These are phyloP conservation scores for Rhynchospora breviuscula DNA, from an alignment of 176 grass and related monocot genomes.

Conservation along the genomic window DNA sequence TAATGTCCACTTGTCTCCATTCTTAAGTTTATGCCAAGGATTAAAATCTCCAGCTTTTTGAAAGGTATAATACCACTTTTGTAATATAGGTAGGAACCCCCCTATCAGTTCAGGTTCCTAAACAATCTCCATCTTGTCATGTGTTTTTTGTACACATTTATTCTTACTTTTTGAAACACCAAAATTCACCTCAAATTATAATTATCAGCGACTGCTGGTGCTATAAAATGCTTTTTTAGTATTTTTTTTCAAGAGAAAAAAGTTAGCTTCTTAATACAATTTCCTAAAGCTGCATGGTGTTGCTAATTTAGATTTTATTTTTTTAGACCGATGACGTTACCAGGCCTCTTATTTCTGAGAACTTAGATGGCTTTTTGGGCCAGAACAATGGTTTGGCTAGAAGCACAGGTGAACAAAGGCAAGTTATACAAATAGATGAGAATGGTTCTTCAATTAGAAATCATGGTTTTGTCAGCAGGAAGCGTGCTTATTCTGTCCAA, in stretches of 20 bases:
- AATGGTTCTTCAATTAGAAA: constrained; percentile 36
- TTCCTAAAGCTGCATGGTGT: neutral
- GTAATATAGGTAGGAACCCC: neutral
- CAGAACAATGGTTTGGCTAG: constrained; percentile 36
- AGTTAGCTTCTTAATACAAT: neutral
- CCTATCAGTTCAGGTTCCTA: neutral
- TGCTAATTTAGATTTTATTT: neutral
- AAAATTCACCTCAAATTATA: neutral
- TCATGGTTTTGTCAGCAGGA: constrained; percentile 37
- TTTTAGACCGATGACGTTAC: constrained; percentile 64
- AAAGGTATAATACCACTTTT: neutral
- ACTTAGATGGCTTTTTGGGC: constrained; percentile 23
- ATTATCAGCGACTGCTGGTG: neutral
- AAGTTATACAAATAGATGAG: constrained; percentile 60
- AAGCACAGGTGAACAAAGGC: constrained; percentile 42
- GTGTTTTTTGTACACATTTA: neutral
- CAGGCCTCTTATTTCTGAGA: constrained; percentile 61
- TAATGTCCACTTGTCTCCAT: neutral
- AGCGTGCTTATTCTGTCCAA: constrained; percentile 37
- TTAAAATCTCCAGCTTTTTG: neutral
- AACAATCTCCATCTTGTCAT: neutral
- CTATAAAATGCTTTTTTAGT: neutral
- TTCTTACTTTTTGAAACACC: neutral
- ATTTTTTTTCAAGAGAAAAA: neutral
- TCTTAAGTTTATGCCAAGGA: neutral